Evolutionary conservation across 352 stramenopile genomes (phyloP).

Genomic region (Phytopythium oedochilum): DNA sequence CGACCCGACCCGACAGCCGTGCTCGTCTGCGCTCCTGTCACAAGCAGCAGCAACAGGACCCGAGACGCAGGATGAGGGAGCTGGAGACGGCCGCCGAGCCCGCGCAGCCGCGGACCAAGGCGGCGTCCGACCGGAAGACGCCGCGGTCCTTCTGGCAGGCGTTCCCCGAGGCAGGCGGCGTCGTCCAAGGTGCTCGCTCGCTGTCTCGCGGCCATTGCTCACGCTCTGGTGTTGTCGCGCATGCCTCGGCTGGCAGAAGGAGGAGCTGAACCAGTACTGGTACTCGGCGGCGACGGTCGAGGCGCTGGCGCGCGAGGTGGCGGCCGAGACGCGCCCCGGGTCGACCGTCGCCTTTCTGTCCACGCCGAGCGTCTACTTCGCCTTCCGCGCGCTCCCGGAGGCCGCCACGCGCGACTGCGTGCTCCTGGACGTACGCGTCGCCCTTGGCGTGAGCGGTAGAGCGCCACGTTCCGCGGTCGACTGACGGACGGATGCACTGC

Average conservation of each 20-base stretch:
- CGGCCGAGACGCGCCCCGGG: conserved; percentile 42
- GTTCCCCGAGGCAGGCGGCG: conserved; percentile 49
- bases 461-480: too few relatives aligned
- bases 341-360: conserved; percentile 88
- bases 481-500: too few relatives aligned
- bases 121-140: background rate
- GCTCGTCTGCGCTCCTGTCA: too few relatives aligned
- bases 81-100: background rate
- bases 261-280: conserved; percentile 96
- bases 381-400: conserved; percentile 41
- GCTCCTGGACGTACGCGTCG: conserved; percentile 85
- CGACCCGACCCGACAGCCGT: too few relatives aligned
- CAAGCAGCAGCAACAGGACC: too few relatives aligned
- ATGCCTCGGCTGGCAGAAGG: conserved; percentile 55
- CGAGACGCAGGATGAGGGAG: too few relatives aligned
- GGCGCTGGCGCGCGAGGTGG: conserved; percentile 51
- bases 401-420: conserved; percentile 36
- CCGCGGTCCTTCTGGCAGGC: conserved; percentile 57
- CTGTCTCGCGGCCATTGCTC: too few relatives aligned
- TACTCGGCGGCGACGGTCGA: conserved; percentile 90
- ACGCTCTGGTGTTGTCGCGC: background rate
- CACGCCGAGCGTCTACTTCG: conserved; percentile 93
- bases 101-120: background rate
- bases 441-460: background rate
- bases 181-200: too few relatives aligned